Conservation (phyloP, 257 asterid genomes). For the Penstemon newberryi region DNA sequence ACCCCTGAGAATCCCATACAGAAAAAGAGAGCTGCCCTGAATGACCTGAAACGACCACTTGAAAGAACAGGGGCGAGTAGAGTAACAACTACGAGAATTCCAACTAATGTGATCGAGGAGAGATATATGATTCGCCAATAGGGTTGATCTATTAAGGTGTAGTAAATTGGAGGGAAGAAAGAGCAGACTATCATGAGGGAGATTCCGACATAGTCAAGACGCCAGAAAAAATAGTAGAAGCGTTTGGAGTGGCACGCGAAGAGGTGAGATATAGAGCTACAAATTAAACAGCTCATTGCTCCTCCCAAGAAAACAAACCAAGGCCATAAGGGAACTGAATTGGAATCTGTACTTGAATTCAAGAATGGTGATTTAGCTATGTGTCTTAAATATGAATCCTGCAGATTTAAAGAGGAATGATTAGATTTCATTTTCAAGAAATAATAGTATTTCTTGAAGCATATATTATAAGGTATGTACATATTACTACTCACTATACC, state of each 20-base stretch:
- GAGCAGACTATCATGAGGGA: slow-evolving; percentile 84
- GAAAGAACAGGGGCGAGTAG: slow-evolving; percentile 74
- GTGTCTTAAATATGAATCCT: slow-evolving; percentile 52
- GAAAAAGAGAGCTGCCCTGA: slow-evolving; percentile 71
- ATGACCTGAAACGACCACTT: slow-evolving; percentile 55
- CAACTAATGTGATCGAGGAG: slow-evolving; percentile 54
- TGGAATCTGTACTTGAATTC: slow-evolving; percentile 28
- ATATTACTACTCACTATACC: not conserved
- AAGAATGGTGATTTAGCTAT: slow-evolving; percentile 40
- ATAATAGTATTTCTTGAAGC: too few species aligned
- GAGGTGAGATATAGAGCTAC: slow-evolving; percentile 77
- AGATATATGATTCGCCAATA: slow-evolving; percentile 61
- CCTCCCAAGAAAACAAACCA: slow-evolving; percentile 88
- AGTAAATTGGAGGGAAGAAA: slow-evolving; percentile 81
- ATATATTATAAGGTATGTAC: not conserved
- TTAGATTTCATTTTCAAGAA: not conserved
- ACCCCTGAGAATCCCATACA: slow-evolving; percentile 88
- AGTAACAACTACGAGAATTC: slow-evolving; percentile 52
- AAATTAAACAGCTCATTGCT: slow-evolving; percentile 78
- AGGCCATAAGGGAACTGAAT: slow-evolving; percentile 69
- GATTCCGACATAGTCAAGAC: slow-evolving; percentile 87
- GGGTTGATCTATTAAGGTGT: slow-evolving; percentile 65
- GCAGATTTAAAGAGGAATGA: slow-evolving; percentile 23
- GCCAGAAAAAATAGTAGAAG: slow-evolving; percentile 86
- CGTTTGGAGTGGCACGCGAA: slow-evolving; percentile 84